Base-by-base conservation (phyloP, 495 filamentous ascomycete species). In the Aspergillus campestris region DNA sequence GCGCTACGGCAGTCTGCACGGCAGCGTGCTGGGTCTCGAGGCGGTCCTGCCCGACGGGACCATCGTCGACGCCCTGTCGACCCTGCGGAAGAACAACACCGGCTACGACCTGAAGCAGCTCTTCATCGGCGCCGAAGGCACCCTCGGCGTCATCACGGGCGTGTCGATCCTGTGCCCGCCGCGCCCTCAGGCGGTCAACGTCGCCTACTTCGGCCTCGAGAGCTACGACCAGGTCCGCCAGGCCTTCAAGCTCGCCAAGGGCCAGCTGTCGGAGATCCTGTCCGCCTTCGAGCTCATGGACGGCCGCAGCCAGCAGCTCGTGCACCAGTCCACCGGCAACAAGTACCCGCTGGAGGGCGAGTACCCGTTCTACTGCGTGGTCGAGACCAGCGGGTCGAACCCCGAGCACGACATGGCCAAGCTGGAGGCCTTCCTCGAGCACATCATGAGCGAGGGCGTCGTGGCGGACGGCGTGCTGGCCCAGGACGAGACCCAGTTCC, bases 281-380 rank as follows among this genome's bases (percentile, higher is more conserved):
- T 96, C 91, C 0, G 92, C 92, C 1, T 98, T 98, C 57, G 92
- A 98, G 68, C 72, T 98, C 48, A 97, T 97, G 91, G 92, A 98
- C 51, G 80, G 78, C 40, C 71, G 78, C 45, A 86, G 75, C 38
- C 94, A 97, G 62, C 63, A 75, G 18, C 65, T 95, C 3, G 84
- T 96, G 7, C 73, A 79, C 28, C 64, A 73, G 29, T 86, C 87
- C 11, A 88, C 83, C 4, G 79, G 81, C 27, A 89, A 82, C 58
- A 86, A 84, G 60, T 67, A 75, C 18, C 92, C 92, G 3, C 70
- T 98, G 0, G 88, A 94, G 54, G 79, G 75, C 37, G 75, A 86
- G 31, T 73, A 94, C 51, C 89, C 89, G 4, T 98, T 97, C 70
- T 97, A 97, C 71, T 95, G 90, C 60, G 73, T 98, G 27, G 80